These are phyloP conservation scores for Naematelia aurantialba DNA, from an alignment of 768 basidiomycete genomes.

Conservation along the genomic window DNA sequence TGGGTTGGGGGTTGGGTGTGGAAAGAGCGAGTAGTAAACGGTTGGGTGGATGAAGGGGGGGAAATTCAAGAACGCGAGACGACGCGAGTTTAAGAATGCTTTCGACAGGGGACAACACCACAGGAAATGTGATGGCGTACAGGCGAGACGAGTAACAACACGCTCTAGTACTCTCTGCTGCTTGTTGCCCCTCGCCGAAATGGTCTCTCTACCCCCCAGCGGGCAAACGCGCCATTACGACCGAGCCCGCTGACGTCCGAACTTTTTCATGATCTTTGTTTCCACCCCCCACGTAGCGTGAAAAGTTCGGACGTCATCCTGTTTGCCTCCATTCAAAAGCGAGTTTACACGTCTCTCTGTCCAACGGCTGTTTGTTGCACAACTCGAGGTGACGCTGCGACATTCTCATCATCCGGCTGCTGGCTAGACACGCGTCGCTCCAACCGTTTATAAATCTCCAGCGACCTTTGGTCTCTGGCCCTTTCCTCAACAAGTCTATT, in stretches of 20 bases:
- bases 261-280: neutral
- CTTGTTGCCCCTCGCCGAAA: too few relatives aligned
- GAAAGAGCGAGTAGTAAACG: neutral
- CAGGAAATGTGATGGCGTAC: too few relatives aligned
- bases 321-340: neutral
- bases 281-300: neutral
- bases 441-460: conserved; percentile 1
- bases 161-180: too few relatives aligned
- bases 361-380: too few relatives aligned
- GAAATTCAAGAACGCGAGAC: neutral
- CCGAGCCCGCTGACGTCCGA: neutral
- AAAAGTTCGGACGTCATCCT: neutral
- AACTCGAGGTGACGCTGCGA: neutral
- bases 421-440: neutral
- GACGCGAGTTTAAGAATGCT: neutral
- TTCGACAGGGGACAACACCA: neutral
- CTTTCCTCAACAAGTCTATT: conserved; percentile 10
- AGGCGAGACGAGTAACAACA: too few relatives aligned
- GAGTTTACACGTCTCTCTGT: too few relatives aligned
- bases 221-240: too few relatives aligned
- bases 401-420: too few relatives aligned
- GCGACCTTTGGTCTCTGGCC: neutral
- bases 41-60: neutral
- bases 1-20: neutral
- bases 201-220: too few relatives aligned